phyloP scores from a whole-genome alignment of 352 stramenopile genomes.

The Globisporangium spiculum region DNA sequence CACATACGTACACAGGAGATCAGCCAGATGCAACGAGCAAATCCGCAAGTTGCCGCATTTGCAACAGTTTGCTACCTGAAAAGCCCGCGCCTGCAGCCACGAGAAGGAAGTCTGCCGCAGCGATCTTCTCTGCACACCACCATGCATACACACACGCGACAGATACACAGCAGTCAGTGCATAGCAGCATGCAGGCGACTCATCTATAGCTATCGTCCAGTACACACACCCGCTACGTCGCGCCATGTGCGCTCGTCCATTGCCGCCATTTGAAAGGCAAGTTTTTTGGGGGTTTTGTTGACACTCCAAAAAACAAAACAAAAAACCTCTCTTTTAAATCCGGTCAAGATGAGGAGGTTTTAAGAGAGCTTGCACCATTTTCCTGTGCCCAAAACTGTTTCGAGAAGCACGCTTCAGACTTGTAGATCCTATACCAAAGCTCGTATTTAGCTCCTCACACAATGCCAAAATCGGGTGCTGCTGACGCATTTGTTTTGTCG shows the following conservation, averaged over 20 bases:
- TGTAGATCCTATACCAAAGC: too few relatives aligned
- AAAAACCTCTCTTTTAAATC: too few relatives aligned
- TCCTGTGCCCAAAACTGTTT: too few relatives aligned
- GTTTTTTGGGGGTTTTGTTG: not conserved
- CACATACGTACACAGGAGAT: not conserved
- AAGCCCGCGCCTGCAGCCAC: constrained; percentile 88
- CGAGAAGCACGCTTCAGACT: too few relatives aligned
- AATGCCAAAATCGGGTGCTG: too few relatives aligned
- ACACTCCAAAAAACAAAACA: not conserved
- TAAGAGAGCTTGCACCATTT: too few relatives aligned
- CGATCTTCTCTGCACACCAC: constrained; percentile 50
- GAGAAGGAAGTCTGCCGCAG: constrained; percentile 79
- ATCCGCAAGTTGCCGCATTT: not conserved
- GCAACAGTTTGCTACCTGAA: constrained; percentile 35
- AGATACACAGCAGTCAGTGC: not conserved
- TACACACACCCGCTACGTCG: constrained; percentile 30
- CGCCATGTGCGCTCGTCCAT: constrained; percentile 20
- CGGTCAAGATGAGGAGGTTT: too few relatives aligned
- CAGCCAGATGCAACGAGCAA: not conserved
- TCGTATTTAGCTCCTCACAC: too few relatives aligned
- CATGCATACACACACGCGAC: not conserved
- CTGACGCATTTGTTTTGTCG: not conserved
- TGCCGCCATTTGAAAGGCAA: constrained; percentile 1
- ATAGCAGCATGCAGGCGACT: not conserved
- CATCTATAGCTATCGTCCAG: not conserved